phyloP scores from a whole-genome alignment of 2,329 filamentous ascomycete genomes.

The Ceratocystis cubensis region DNA sequence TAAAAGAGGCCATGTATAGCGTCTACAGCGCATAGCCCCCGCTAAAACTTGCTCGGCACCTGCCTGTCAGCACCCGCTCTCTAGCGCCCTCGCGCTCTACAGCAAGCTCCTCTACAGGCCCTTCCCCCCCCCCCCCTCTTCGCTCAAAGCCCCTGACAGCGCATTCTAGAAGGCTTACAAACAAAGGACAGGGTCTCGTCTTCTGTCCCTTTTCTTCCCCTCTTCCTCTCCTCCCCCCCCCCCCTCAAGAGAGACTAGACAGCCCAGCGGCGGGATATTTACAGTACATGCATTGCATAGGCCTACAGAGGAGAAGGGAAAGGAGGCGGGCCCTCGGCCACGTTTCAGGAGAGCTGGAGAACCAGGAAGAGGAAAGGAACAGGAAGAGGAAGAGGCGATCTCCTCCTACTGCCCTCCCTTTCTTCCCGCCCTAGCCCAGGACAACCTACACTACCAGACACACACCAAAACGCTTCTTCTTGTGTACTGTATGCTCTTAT shows the following conservation, averaged over 20 bases:
- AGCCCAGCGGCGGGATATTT: no score
- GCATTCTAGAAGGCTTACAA: neutral
- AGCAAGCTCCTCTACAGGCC: neutral
- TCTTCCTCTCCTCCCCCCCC: neutral
- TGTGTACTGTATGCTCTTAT: neutral
- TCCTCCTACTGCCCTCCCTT: no score
- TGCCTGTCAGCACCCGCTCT: neutral
- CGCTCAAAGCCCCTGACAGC: neutral
- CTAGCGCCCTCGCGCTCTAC: neutral
- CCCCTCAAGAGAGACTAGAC: no score
- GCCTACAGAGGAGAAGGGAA: neutral
- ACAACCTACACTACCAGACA: neutral
- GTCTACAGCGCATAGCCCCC: neutral
- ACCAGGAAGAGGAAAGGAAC: neutral
- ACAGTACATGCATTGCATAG: neutral
- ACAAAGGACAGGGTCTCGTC: neutral
- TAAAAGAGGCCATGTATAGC: neutral
- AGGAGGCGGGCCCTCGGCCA: conserved; percentile 19
- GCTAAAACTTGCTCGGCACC: no score
- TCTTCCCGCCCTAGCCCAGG: neutral
- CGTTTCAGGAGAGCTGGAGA: conserved; percentile 21
- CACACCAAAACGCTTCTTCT: neutral
- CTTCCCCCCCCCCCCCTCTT: neutral
- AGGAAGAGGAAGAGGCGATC: neutral
- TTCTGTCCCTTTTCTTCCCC: neutral